A percentile compares a stretch with the other conserved stretches of the same genome.
Evolutionary conservation across 768 basidiomycete genomes (phyloP).

Genomic region (Hortiboletus campestris): DNA sequence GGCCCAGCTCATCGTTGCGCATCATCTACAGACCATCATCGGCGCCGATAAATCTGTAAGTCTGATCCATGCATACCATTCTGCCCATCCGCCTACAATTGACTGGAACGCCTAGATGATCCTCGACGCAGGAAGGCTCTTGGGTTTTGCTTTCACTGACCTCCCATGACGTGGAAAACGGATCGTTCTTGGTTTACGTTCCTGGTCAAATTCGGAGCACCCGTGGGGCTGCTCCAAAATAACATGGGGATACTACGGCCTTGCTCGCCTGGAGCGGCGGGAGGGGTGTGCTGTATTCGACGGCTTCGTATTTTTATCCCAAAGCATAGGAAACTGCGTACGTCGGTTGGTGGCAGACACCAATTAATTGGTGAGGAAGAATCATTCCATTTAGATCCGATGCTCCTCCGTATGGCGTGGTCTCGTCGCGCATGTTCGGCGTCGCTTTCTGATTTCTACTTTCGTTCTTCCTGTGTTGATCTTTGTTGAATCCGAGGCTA

Average conservation of each 20-base stretch:
- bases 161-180: neutral
- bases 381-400: no score
- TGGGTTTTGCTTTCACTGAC: slow-evolving; percentile 19
- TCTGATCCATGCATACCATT: neutral
- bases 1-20: slow-evolving; percentile 56
- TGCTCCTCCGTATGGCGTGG: no score
- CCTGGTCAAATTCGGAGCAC: slow-evolving; percentile 47
- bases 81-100: neutral
- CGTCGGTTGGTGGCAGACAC: neutral
- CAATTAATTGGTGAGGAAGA: no score
- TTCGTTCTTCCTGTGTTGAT: neutral
- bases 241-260: slow-evolving; percentile 50
- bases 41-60: slow-evolving; percentile 58
- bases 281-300: slow-evolving; percentile 45
- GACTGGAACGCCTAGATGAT: slow-evolving; percentile 35
- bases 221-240: slow-evolving; percentile 48
- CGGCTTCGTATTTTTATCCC: slow-evolving; percentile 18
- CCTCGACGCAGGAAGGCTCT: slow-evolving; percentile 41
- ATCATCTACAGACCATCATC: slow-evolving; percentile 57
- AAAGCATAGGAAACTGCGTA: neutral
- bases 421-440: no score
- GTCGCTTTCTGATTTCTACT: no score
- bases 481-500: neutral
- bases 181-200: neutral
- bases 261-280: slow-evolving; percentile 61